Conservation (phyloP, 345 rosid genomes). For the Populus nigra region DNA sequence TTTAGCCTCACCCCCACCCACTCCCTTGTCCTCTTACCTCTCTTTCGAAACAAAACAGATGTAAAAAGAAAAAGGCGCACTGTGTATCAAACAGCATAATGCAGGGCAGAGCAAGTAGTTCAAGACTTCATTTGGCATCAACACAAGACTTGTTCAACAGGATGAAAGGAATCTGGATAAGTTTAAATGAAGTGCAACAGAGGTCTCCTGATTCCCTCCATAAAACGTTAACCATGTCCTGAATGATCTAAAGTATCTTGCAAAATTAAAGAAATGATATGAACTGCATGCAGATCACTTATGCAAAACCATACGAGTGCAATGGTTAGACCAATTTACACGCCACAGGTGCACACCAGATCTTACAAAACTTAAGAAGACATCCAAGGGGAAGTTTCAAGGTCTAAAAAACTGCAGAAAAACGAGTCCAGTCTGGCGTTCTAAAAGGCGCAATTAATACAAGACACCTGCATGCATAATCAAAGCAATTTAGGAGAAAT, state of each 20-base stretch:
- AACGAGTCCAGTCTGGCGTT: not conserved
- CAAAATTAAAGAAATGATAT: no score
- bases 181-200: no score
- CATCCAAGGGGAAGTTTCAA: not conserved
- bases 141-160: no score
- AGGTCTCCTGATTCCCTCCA: no score
- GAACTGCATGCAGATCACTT: no score
- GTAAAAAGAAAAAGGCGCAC: not conserved
- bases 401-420: not conserved
- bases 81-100: not conserved
- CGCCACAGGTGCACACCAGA: no score
- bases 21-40: not conserved
- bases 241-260: no score
- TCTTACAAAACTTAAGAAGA: not conserved
- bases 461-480: not conserved
- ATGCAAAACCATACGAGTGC: no score
- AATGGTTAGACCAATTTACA: no score
- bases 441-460: not conserved
- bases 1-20: not conserved
- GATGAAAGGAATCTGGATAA: no score
- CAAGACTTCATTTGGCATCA: no score
- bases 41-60: not conserved
- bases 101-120: not conserved
- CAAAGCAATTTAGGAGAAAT: not conserved
- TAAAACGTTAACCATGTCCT: no score